Percentiles rank a stretch among this genome's conserved stretches.
These are phyloP conservation scores for Neospermospora avenae DNA, from an alignment of 2,329 filamentous ascomycete genomes.

Conservation along the genomic window DNA sequence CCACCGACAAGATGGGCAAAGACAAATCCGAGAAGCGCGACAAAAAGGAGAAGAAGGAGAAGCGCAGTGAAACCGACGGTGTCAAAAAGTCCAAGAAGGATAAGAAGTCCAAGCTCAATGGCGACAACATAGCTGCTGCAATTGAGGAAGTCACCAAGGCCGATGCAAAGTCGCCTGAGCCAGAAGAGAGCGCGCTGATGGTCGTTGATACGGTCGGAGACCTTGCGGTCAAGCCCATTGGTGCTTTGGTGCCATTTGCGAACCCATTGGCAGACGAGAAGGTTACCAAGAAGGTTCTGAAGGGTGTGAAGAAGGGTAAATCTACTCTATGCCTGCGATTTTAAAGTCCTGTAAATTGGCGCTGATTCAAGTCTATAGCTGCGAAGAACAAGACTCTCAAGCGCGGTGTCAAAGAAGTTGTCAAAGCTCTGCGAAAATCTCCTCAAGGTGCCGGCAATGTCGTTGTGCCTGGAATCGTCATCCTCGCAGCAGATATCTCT, in stretches of 20 bases:
- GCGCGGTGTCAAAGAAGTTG: slow-evolving; percentile 97
- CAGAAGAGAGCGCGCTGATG: slow-evolving; percentile 34
- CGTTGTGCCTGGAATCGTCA: slow-evolving; percentile 68
- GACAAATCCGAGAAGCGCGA: slow-evolving; percentile 34
- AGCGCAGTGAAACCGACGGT: slow-evolving; percentile 46
- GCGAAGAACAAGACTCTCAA: slow-evolving; percentile 95
- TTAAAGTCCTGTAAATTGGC: neutral
- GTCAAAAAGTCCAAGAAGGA: slow-evolving; percentile 45
- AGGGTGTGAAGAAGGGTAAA: slow-evolving; percentile 58
- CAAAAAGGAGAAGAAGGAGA: slow-evolving; percentile 67
- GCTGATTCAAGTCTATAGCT: slow-evolving; percentile 50
- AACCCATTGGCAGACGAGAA: slow-evolving; percentile 79
- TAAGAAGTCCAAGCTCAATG: slow-evolving; percentile 40
- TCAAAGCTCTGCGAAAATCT: slow-evolving; percentile 96
- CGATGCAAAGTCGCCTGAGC: slow-evolving; percentile 42
- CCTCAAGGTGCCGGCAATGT: slow-evolving; percentile 63
- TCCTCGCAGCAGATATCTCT: slow-evolving; percentile 96
- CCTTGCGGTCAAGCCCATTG: slow-evolving; percentile 44
- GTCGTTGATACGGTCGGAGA: slow-evolving; percentile 39
- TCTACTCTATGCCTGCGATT: neutral
- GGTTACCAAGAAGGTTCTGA: slow-evolving; percentile 63
- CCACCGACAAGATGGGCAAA: slow-evolving; percentile 31
- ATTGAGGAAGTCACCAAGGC: slow-evolving; percentile 64
- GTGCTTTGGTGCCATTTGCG: slow-evolving; percentile 78
- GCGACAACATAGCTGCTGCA: slow-evolving; percentile 52